Base-by-base conservation (phyloP, 2,329 filamentous ascomycete genomes). In the Pyrenophora graminea region DNA sequence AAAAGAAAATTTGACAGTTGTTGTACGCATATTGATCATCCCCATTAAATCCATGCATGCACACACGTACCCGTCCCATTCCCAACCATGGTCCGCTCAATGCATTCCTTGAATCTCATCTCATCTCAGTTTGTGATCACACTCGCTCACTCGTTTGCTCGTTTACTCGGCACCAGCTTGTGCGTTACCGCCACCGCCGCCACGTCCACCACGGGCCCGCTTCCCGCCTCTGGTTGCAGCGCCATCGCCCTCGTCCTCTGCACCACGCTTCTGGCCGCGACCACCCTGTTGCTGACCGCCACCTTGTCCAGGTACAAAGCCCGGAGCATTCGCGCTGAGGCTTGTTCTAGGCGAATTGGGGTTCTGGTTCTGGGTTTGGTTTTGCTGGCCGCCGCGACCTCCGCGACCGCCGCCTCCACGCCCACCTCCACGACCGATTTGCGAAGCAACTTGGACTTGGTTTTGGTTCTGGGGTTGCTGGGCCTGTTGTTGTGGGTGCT, bases 291-390 rank as follows among this genome's bases (percentile, higher is more conserved):
- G 25, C 9, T 27, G 27, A 30, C 9, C 27, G 18, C 59, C 56
- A 17, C 49, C 59, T 13, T 48, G 43, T 30, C 58, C 65, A 18
- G 73, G 73, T n/a, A 64, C 56, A 40, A 75, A 76, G 4, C 67
- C 62, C 41, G 51, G 52, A 1, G 74, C 74, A 15, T 59, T 62
- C 1, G 72, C 66, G 37, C 74, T 76, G 54, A 76, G 57, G 3
- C 58, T 62, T 2, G 64, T 58, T 0, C 48, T 44, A 0, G 66
- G 63, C 12, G 60, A 64, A 2, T 40, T 43, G 42, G 55, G 60
- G 15, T 61, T 63, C 27, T 64, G 58, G 17, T 52, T 60, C 17
- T 58, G 15, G 15, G 15, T 60, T 17, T 60, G 56, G 17, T 38
- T 34, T 23, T 45, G 46, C 12, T 45, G 32, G 1, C 59, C 48